A percentile compares a stretch with the other conserved stretches of the same genome.
phyloP scores from a whole-genome alignment of 1,284 basidiomycete species.

The Laetiporus sulphureus region DNA sequence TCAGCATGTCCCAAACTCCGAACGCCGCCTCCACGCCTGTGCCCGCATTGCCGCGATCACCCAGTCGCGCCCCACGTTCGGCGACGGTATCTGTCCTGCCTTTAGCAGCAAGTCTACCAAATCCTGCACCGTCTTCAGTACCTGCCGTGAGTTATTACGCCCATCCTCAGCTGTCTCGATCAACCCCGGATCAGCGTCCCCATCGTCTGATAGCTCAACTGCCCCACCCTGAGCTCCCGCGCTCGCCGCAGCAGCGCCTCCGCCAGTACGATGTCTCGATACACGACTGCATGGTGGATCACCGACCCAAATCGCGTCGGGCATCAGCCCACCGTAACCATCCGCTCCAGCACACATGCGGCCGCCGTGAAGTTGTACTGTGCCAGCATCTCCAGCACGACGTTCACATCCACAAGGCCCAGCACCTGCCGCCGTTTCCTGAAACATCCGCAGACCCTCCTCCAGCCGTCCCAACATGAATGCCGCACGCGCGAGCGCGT shows the following conservation, averaged over 20 bases:
- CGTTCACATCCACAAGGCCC: slow-evolving; percentile 57
- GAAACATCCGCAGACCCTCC: slow-evolving; percentile 42
- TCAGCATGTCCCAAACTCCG: slow-evolving; percentile 48
- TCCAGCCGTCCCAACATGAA: slow-evolving; percentile 47
- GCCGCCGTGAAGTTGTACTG: slow-evolving; percentile 40
- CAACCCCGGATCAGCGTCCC: slow-evolving; percentile 39
- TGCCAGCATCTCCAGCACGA: slow-evolving; percentile 50
- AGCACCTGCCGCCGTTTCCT: slow-evolving; percentile 42
- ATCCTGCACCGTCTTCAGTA: slow-evolving; percentile 36
- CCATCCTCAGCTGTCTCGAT: slow-evolving; percentile 24
- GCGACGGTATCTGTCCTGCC: slow-evolving; percentile 31
- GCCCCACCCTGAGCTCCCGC: too few relatives aligned
- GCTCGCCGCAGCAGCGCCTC: too few relatives aligned
- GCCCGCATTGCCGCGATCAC: slow-evolving; percentile 42
- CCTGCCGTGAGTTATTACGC: slow-evolving; percentile 19
- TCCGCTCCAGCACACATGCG: slow-evolving; percentile 38
- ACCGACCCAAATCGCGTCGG: too few relatives aligned
- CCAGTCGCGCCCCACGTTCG: slow-evolving; percentile 44
- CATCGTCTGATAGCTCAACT: too few relatives aligned
- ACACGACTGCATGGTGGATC: too few relatives aligned
- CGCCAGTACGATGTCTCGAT: too few relatives aligned
- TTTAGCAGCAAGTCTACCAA: slow-evolving; percentile 35
- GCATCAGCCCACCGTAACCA: slow-evolving; percentile 37
- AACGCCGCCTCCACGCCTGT: slow-evolving; percentile 44
- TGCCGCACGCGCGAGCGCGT: slow-evolving; percentile 53